Evolutionary conservation across 2,329 filamentous ascomycete species (phyloP), one percentile per base, ranked within the genome.

Genomic region (Taxawa tesnikishii): DNA sequence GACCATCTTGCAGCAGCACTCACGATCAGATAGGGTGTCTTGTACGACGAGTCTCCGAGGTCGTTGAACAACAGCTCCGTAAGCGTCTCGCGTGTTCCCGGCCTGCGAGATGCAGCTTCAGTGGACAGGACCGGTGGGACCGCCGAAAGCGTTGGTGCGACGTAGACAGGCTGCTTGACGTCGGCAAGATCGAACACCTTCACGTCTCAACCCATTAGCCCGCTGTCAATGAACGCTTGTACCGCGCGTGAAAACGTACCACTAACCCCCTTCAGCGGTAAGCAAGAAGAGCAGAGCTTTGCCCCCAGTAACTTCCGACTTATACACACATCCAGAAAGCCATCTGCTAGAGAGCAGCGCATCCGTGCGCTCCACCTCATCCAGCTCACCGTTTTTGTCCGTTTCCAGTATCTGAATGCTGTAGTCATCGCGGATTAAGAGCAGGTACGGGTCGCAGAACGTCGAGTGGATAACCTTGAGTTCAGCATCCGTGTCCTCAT

Each of bases 401-500:
- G 87, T 82, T 48, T 83, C 73, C 28, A 85, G 77, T 24, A 96
- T 62, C 34, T 83, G 75, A 5, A 85, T 68, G 38, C 81, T 90
- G 5, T 73, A 75, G 52, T 98, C 85, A 41, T 94, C 84, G 35
- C 84, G 72, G 13, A 94, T 61, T 10, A 96, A 68, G 2, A 94
- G 62, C 9, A 98, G 57, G 49, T 85, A 94, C 0, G 84, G 84
- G 44, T 96, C 88, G 13, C 73, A 73, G 45, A 96, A 87, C 50
- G 82, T 92, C 23, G 83, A 80, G 47, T 75, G 80, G 28, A 85
- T 62, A 26, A 90, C 79, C 32, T 78, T 70, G 4, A 83, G 78
- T 46, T 94, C 83, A 13, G 73, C 77, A 9, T 81, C 85, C 0
- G 79, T 87, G 42, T 90, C 83, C 46, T 94, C 90, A 46, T 96